These are phyloP conservation scores for Aspergillus quadricinctus DNA, from an alignment of 2,329 filamentous ascomycete genomes.

Conservation along the genomic window DNA sequence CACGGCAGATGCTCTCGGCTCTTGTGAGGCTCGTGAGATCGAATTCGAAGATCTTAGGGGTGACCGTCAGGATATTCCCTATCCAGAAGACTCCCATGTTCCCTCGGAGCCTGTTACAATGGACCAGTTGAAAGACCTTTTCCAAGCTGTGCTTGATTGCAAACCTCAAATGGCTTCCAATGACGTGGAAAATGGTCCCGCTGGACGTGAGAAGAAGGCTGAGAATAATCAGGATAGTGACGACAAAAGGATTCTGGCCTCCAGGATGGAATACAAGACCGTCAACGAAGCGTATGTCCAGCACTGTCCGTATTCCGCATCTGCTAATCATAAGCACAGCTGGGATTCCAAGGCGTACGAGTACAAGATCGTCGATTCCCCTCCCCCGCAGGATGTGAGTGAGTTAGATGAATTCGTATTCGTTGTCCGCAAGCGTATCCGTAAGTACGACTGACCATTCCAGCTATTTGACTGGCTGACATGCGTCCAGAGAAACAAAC, in stretches of 20 bases:
- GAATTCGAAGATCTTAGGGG: too few species aligned
- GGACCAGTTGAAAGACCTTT: too few species aligned
- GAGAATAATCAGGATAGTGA: neutral
- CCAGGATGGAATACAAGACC: neutral
- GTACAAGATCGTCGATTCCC: neutral
- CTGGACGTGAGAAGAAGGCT: neutral
- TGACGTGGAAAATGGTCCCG: too few species aligned
- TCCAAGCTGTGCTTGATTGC: too few species aligned
- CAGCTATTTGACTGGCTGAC: neutral
- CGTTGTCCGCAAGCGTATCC: neutral
- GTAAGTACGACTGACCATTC: neutral
- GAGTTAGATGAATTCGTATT: constrained; percentile 1
- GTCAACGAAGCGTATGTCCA: neutral
- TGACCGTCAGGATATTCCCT: too few species aligned
- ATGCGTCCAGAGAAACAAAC: neutral
- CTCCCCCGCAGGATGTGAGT: neutral
- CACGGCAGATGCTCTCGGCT: too few species aligned
- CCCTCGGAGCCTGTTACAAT: too few species aligned
- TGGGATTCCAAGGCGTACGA: neutral
- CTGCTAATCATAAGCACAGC: neutral
- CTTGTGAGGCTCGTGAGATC: too few species aligned
- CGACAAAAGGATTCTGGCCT: neutral
- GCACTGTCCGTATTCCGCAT: neutral
- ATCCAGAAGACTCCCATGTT: too few species aligned
- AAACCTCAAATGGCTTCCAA: too few species aligned